phyloP scores from a whole-genome alignment of 495 filamentous ascomycete genomes.

The Penicillium canariense region DNA sequence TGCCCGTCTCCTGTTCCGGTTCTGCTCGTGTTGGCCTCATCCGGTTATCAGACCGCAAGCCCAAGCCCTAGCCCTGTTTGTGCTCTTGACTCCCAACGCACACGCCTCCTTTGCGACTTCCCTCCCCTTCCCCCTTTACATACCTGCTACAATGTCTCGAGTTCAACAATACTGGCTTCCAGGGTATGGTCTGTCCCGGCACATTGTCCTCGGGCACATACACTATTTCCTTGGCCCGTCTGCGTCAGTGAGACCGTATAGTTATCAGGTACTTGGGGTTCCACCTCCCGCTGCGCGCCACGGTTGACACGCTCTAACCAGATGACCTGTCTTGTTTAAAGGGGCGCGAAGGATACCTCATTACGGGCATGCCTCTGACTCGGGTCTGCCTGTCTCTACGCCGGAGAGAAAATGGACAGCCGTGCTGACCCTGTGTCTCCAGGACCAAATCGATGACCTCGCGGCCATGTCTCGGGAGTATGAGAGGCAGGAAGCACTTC shows the following conservation, averaged over 20 bases:
- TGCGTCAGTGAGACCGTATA: slow-evolving; percentile 50
- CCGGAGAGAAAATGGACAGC: not conserved
- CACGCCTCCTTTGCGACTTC: slow-evolving; percentile 4
- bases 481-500: slow-evolving; percentile 49
- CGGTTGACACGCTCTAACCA: slow-evolving; percentile 24
- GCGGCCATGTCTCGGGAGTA: slow-evolving; percentile 51
- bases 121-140: not conserved
- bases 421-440: slow-evolving; percentile 2
- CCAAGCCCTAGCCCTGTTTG: not conserved
- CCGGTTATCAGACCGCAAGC: not conserved
- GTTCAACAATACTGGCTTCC: slow-evolving; percentile 52
- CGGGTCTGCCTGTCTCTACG: slow-evolving; percentile 35
- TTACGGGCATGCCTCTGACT: slow-evolving; percentile 49
- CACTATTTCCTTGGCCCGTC: slow-evolving; percentile 53
- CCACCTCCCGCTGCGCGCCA: slow-evolving; percentile 6
- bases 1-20: slow-evolving; percentile 5
- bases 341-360: slow-evolving; percentile 55
- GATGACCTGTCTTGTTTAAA: slow-evolving; percentile 23
- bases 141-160: slow-evolving; percentile 36
- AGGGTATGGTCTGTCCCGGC: slow-evolving; percentile 52
- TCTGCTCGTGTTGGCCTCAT: slow-evolving; percentile 4
- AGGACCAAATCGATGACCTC: slow-evolving; percentile 57
- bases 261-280: slow-evolving; percentile 43
- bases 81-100: slow-evolving; percentile 2
- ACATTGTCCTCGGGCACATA: slow-evolving; percentile 52